Conservation (phyloP, 2,329 filamentous ascomycete genomes). For the Remersonia thermophila region DNA sequence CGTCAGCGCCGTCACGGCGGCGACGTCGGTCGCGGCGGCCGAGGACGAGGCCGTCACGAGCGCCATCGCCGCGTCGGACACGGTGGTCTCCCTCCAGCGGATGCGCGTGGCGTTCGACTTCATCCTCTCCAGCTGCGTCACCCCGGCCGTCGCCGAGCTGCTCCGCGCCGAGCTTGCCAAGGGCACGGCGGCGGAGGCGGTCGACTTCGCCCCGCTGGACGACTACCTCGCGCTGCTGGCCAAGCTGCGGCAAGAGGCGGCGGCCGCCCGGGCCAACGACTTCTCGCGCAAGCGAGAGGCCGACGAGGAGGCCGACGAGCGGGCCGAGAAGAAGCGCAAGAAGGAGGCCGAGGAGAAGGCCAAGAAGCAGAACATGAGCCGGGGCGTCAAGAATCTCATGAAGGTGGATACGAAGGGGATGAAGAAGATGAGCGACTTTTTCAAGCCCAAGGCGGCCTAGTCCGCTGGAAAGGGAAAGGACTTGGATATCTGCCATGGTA, state of each 20-base stretch:
- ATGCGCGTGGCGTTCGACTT: slow-evolving; percentile 53
- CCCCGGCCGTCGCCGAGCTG: slow-evolving; percentile 28
- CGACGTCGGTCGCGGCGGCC: slow-evolving; percentile 31
- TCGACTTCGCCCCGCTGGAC: slow-evolving; percentile 61
- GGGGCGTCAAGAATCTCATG: slow-evolving; percentile 65
- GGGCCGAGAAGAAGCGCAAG: slow-evolving; percentile 70
- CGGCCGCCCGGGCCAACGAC: slow-evolving; percentile 56
- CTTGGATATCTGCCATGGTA: background rate
- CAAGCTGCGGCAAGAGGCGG: slow-evolving; percentile 57
- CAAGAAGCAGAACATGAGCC: slow-evolving; percentile 63
- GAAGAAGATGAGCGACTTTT: slow-evolving; percentile 96
- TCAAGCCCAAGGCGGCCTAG: slow-evolving; percentile 53
- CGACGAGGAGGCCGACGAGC: slow-evolving; percentile 55
- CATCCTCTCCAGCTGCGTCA: slow-evolving; percentile 49
- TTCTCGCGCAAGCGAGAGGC: slow-evolving; percentile 56
- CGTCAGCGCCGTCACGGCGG: slow-evolving; percentile 26
- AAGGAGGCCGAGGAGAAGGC: slow-evolving; percentile 82
- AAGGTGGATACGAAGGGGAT: slow-evolving; percentile 89
- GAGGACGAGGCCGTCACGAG: slow-evolving; percentile 22
- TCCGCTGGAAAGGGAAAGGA: background rate
- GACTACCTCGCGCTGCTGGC: slow-evolving; percentile 55
- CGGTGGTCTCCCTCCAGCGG: slow-evolving; percentile 48
- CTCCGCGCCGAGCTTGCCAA: slow-evolving; percentile 30
- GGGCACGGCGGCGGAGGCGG: slow-evolving; percentile 10
- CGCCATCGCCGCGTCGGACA: slow-evolving; percentile 33